A percentile compares a stretch with the other conserved stretches of the same genome.
Conservation (phyloP, 129 eudicot genomes). For the Escallonia rubra region DNA sequence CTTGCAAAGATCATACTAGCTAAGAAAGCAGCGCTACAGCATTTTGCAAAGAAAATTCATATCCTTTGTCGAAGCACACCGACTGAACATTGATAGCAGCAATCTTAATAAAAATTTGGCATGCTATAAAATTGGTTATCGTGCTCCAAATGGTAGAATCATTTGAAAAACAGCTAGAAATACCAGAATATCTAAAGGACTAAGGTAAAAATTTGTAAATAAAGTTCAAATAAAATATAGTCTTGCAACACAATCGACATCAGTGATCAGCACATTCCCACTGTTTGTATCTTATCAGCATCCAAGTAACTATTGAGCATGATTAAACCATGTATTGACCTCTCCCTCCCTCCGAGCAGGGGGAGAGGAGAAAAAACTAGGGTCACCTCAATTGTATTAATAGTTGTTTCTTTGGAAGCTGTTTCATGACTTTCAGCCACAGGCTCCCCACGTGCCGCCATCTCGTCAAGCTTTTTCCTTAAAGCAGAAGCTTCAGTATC, state of each 20-base stretch:
- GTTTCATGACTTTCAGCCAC: slow-evolving; percentile 48
- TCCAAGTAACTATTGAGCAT: not conserved
- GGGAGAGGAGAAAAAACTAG: slow-evolving; percentile 4
- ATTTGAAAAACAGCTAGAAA: not conserved
- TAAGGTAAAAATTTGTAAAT: not conserved
- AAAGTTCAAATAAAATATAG: too few species aligned
- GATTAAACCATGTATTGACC: not conserved
- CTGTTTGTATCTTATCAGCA: slow-evolving; percentile 1
- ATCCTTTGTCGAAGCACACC: too few species aligned
- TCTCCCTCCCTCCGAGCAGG: not conserved
- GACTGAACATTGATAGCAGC: too few species aligned
- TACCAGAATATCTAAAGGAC: not conserved
- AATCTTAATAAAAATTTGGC: too few species aligned
- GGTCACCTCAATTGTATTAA: slow-evolving; percentile 76
- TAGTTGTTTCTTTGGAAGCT: slow-evolving; percentile 46
- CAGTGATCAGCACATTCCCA: not conserved
- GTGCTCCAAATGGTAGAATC: too few species aligned
- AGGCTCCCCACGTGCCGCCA: slow-evolving; percentile 36
- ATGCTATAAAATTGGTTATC: too few species aligned
- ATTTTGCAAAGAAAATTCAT: too few species aligned
- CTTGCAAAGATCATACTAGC: not conserved
- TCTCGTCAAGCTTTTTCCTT: slow-evolving; percentile 66
- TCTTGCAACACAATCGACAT: not conserved
- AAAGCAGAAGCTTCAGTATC: slow-evolving; percentile 73
- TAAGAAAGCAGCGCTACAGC: not conserved